A percentile compares a stretch with the other conserved stretches of the same genome.
Evolutionary conservation across 345 rosid species (phyloP).

Genomic region (Murraya koenigii): DNA sequence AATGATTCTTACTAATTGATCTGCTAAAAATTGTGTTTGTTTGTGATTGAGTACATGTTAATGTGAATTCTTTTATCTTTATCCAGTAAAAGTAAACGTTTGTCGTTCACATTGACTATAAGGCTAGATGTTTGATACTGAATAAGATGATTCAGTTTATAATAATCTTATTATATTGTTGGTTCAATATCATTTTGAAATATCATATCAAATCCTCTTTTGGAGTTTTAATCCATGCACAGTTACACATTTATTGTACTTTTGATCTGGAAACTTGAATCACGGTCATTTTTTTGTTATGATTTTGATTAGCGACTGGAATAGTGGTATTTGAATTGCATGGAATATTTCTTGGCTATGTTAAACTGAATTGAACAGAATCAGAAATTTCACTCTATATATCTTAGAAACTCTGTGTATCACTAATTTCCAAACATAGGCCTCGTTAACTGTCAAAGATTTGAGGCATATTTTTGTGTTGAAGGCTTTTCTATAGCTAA

Average conservation of each 20-base stretch:
- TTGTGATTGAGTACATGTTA: background rate
- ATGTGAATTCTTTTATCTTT: background rate
- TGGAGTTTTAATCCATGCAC: too few species aligned
- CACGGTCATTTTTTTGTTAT: background rate
- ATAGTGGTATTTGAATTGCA: background rate
- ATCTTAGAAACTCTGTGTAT: background rate
- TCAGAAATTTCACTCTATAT: background rate
- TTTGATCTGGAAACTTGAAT: background rate
- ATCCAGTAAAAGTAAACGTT: background rate
- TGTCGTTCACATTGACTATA: too few species aligned
- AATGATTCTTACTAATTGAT: background rate
- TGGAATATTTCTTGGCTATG: background rate
- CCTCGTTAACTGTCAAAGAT: background rate
- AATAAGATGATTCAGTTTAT: too few species aligned
- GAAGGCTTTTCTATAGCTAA: too few species aligned
- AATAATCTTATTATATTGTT: too few species aligned
- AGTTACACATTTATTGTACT: too few species aligned
- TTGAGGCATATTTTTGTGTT: background rate
- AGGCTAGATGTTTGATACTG: too few species aligned
- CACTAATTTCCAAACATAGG: background rate
- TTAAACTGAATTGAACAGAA: conserved; percentile 1
- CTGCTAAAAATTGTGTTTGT: background rate
- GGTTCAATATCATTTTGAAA: too few species aligned
- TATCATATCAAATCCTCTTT: too few species aligned
- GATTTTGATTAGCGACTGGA: background rate